A percentile compares a stretch with the other conserved stretches of the same genome.
Evolutionary conservation across 768 basidiomycete species (phyloP).

Genomic region (Psilocybe cyanescens): DNA sequence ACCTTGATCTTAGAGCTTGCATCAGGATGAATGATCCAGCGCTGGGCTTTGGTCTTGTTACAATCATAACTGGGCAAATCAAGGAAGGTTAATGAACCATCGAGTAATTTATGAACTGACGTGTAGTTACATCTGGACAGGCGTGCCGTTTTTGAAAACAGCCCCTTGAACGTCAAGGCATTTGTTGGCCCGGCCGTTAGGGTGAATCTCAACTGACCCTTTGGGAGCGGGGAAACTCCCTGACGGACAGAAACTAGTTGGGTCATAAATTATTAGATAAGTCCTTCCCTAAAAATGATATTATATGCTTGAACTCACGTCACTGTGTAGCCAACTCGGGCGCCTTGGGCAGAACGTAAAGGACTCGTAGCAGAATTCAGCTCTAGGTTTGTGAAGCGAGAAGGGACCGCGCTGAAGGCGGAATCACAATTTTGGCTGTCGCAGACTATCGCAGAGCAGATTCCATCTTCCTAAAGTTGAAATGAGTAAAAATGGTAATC

Average conservation of each 20-base stretch:
- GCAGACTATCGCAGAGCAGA: constrained; percentile 27
- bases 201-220: constrained; percentile 24
- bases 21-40: constrained; percentile 23
- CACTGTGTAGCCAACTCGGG: constrained; percentile 25
- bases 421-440: constrained; percentile 22
- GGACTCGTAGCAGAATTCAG: constrained; percentile 22
- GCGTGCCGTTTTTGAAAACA: constrained; percentile 32
- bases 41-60: constrained; percentile 26
- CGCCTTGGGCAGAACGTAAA: constrained; percentile 24
- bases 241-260: constrained; percentile 30
- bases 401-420: constrained; percentile 28
- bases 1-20: constrained; percentile 17
- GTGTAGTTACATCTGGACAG: constrained; percentile 34
- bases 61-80: constrained; percentile 24
- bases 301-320: constrained; percentile 22
- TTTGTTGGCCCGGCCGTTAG: constrained; percentile 28
- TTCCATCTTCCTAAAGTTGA: constrained; percentile 19
- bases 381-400: constrained; percentile 24
- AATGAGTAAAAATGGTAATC: neutral
- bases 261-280: neutral
- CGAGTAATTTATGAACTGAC: neutral
- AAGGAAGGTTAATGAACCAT: neutral
- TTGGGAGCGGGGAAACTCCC: constrained; percentile 23
- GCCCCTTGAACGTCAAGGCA: constrained; percentile 38
- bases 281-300: neutral